Conservation (phyloP, 1,139 yeast genomes). For the Taphrina wiesneri region DNA sequence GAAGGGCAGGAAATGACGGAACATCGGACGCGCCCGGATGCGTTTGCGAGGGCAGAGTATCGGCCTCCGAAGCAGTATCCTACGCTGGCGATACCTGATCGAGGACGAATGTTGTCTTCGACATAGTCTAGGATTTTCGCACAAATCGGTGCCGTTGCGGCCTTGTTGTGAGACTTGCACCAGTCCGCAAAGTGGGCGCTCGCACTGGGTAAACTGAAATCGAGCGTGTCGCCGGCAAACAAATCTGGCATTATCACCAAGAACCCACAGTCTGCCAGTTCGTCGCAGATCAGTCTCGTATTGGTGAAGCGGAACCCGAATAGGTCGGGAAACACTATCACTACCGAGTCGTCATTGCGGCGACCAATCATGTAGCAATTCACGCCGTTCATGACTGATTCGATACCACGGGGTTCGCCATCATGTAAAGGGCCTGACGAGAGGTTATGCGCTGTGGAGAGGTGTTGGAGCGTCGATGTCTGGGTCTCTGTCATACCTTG, state of each 20-base stretch:
- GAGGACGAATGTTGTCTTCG: constrained; percentile 38
- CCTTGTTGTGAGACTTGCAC: constrained; percentile 37
- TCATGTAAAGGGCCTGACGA: constrained; percentile 35
- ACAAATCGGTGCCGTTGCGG: constrained; percentile 37
- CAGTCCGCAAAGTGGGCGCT: constrained; percentile 33
- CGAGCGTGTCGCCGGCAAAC: constrained; percentile 35
- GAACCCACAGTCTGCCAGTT: constrained; percentile 36
- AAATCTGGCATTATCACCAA: constrained; percentile 37
- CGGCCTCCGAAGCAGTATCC: constrained; percentile 40
- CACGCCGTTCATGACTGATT: constrained; percentile 31
- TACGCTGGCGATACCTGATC: constrained; percentile 36
- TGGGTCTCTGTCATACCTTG: constrained; percentile 22
- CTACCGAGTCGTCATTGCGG: constrained; percentile 32
- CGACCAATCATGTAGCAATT: constrained; percentile 35
- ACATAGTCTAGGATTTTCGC: constrained; percentile 35
- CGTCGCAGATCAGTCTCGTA: constrained; percentile 38
- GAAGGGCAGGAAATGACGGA: constrained; percentile 32
- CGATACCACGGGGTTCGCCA: constrained; percentile 37
- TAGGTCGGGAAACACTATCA: constrained; percentile 36
- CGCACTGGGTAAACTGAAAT: constrained; percentile 21
- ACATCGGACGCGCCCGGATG: constrained; percentile 32
- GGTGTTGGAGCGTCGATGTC: constrained; percentile 16
- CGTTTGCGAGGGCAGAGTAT: constrained; percentile 39
- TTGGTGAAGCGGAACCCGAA: constrained; percentile 38
- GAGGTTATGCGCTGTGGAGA: constrained; percentile 26